Evolutionary conservation across 805 yeast species (phyloP).

Genomic region (Vanderwaltozyma yarrowii): DNA sequence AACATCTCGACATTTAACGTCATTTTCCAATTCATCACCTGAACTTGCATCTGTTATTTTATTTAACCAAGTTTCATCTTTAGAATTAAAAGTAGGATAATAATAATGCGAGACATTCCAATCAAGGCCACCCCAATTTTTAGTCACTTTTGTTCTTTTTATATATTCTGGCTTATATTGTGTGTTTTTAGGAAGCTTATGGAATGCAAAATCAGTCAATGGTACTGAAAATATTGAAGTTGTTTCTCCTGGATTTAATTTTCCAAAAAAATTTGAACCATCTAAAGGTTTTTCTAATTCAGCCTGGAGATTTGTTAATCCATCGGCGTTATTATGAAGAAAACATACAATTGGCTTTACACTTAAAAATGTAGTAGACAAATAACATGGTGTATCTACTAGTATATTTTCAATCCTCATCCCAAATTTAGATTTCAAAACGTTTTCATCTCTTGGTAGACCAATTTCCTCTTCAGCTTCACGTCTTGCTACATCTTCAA

Average conservation of each 20-base stretch:
- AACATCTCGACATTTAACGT: slow-evolving; percentile 46
- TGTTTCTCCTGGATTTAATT: slow-evolving; percentile 68
- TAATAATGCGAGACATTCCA: slow-evolving; percentile 56
- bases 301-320: slow-evolving; percentile 4
- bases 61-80: slow-evolving; percentile 56
- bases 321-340: slow-evolving; percentile 29
- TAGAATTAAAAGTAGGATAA: slow-evolving; percentile 42
- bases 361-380: slow-evolving; percentile 71
- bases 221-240: slow-evolving; percentile 65
- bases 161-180: slow-evolving; percentile 26
- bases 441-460: slow-evolving; percentile 38
- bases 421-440: slow-evolving; percentile 37
- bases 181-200: slow-evolving; percentile 4
- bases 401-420: slow-evolving; percentile 47
- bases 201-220: slow-evolving; percentile 42
- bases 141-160: slow-evolving; percentile 24
- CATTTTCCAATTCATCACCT: slow-evolving; percentile 36
- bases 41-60: slow-evolving; percentile 51
- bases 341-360: slow-evolving; percentile 76
- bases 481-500: slow-evolving; percentile 66
- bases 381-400: slow-evolving; percentile 60
- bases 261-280: slow-evolving; percentile 27
- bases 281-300: slow-evolving; percentile 26
- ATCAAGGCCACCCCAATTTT: slow-evolving; percentile 63
- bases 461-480: slow-evolving; percentile 90